phyloP scores from a whole-genome alignment of 495 filamentous ascomycete species.

The Hypoxylon lienhwacheense region DNA sequence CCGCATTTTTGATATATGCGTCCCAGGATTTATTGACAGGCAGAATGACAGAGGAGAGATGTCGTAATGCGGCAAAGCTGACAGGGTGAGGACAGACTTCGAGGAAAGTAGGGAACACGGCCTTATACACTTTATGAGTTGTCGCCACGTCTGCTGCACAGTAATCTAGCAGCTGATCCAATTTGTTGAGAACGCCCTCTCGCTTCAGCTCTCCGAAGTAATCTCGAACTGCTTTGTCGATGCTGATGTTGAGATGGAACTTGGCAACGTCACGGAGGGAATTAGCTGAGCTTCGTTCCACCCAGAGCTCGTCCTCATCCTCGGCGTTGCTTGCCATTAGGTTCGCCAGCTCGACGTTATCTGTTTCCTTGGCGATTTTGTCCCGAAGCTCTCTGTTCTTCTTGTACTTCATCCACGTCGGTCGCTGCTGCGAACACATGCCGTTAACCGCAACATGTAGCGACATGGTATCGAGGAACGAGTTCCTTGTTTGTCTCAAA shows the following conservation, averaged over 20 bases:
- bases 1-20: constrained; percentile 75
- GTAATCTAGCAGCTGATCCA: constrained; percentile 88
- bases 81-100: constrained; percentile 92
- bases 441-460: constrained; percentile 97
- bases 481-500: constrained; percentile 76
- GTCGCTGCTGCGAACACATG: constrained; percentile 96
- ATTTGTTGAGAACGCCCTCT: constrained; percentile 62
- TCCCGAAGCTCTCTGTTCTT: constrained; percentile 86
- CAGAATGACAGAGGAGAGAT: constrained; percentile 88
- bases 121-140: constrained; percentile 89
- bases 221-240: constrained; percentile 87
- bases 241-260: constrained; percentile 88
- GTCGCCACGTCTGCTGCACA: constrained; percentile 93
- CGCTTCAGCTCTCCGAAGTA: constrained; percentile 83
- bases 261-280: constrained; percentile 94
- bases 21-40: constrained; percentile 89
- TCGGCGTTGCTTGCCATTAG: constrained; percentile 71
- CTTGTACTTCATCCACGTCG: constrained; percentile 94
- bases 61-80: constrained; percentile 90
- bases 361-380: constrained; percentile 70
- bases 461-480: constrained; percentile 97
- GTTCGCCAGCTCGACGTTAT: constrained; percentile 68
- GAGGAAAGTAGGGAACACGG: constrained; percentile 86
- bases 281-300: constrained; percentile 91
- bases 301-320: constrained; percentile 93